Base-by-base conservation (phyloP, 441 rosid genomes). In the Adansonia gregorii region DNA sequence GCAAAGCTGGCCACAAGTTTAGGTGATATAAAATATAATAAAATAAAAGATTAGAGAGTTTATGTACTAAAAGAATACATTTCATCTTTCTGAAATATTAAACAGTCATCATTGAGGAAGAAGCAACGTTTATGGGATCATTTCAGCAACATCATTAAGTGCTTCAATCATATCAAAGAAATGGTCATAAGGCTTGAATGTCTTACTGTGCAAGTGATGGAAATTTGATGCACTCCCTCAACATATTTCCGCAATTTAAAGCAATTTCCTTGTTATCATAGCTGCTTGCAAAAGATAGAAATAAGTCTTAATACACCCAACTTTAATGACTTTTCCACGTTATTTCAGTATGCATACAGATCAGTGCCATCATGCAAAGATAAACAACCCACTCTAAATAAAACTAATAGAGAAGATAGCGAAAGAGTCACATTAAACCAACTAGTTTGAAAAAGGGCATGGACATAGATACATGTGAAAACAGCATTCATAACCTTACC, bases 211-310 rank as follows among this genome's bases (percentile, higher is more conserved):
- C 94, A 81, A 95, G 94, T 60, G 85, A 80, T 17, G 93, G 94
- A 86, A 93, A 92, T 83, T 93, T 95, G 86, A 93, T 88, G 89
- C 99, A 93, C 85, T 93, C 98, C 86, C 98, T 89, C 82, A 93
- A 85, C 97, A 93, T 91, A 81, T 80, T 89, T 87, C 99, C 98
- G 75, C 93, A 92, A 81, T 88, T 90, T 85, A 91, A 76, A 79
- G 99, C 98, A 76, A 93, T 90, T 84, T 95, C 97, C 88, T 95
- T 93, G 89, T 92, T 92, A 75, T 95, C 98, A 81, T 95, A 95
- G 85, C 99, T 95, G 94, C 78, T 86, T 78, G 78, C 70, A 83
- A 76, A 64, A 81, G 27, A 55, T 54, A 74, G 80, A 68, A 81
- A 72, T 66, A 58, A 74, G 76, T 51, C 56, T 20, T 7, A 17